Evolutionary conservation across 202 grass and related monocot genomes (phyloP).

Genomic region (Tripidium arundinaceum): DNA sequence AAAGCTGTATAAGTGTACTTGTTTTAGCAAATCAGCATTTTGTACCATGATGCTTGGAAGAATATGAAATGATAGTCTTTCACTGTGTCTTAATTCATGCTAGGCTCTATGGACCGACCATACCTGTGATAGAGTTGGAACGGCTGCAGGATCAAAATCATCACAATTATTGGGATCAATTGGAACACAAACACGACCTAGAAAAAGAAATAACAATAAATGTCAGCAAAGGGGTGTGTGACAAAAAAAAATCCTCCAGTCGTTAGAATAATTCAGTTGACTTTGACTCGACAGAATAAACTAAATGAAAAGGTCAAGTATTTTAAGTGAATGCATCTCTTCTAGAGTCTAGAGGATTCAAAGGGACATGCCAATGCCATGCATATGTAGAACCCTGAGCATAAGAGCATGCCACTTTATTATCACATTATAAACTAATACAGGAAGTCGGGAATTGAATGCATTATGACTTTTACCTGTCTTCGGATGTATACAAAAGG

Average conservation of each 20-base stretch:
- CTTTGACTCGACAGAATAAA: too few species aligned
- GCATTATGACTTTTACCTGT: conserved; percentile 54
- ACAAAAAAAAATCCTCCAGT: not conserved
- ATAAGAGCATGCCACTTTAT: not conserved
- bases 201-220: conserved; percentile 32
- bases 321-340: not conserved
- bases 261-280: not conserved
- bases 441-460: not conserved
- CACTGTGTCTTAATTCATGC: too few species aligned
- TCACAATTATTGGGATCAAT: conserved; percentile 79
- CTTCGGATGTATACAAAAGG: conserved; percentile 84
- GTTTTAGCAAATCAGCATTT: conserved; percentile 22
- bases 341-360: not conserved
- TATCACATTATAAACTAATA: not conserved
- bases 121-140: conserved; percentile 69
- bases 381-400: too few species aligned
- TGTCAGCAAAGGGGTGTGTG: conserved; percentile 7
- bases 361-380: conserved; percentile 1
- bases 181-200: conserved; percentile 85
- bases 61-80: not conserved
- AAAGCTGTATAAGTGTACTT: conserved; percentile 46
- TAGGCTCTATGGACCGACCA: not conserved
- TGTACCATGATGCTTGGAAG: not conserved
- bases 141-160: conserved; percentile 75
- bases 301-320: not conserved